Conservation (phyloP, 116 monocot genomes). For the Zostera marina region DNA sequence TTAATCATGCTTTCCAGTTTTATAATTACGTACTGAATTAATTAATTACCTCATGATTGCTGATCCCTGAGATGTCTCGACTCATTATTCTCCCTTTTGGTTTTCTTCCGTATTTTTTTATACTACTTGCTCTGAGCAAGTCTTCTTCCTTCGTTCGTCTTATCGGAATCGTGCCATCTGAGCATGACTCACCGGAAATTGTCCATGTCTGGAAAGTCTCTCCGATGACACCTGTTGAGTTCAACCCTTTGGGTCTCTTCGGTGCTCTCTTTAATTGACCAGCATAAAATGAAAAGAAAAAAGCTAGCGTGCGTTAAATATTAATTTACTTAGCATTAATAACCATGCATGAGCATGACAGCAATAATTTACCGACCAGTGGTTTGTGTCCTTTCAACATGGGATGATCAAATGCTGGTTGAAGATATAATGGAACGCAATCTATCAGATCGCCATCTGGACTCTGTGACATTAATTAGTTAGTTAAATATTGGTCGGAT, state of each 20-base stretch:
- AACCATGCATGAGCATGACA: no score
- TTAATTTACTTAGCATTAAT: no score
- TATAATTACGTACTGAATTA: no score
- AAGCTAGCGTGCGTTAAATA: no score
- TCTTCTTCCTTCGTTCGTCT: conserved; percentile 45
- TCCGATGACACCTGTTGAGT: not conserved
- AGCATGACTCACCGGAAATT: conserved; percentile 47
- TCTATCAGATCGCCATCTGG: conserved; percentile 94
- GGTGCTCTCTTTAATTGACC: conserved; percentile 37
- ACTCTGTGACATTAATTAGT: conserved; percentile 34
- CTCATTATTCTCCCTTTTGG: conserved; percentile 11
- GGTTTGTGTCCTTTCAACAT: conserved; percentile 47
- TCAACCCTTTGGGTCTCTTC: conserved; percentile 53
- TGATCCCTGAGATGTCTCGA: conserved; percentile 23
- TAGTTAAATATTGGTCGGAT: no score
- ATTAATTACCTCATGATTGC: conserved; percentile 49
- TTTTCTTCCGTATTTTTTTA: conserved; percentile 51
- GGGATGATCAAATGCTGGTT: conserved; percentile 94
- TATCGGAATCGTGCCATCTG: conserved; percentile 50
- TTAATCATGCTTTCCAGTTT: not conserved
- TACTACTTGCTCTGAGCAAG: conserved; percentile 41
- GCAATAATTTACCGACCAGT: conserved; percentile 26
- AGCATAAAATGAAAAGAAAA: not conserved
- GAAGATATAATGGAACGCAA: conserved; percentile 71
- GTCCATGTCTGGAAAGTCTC: conserved; percentile 48